A percentile compares a stretch with the other conserved stretches of the same genome.
These are phyloP conservation scores for Hemisphaericaspora xylofermentans DNA, from an alignment of 1,139 yeast genomes.

Conservation along the genomic window DNA sequence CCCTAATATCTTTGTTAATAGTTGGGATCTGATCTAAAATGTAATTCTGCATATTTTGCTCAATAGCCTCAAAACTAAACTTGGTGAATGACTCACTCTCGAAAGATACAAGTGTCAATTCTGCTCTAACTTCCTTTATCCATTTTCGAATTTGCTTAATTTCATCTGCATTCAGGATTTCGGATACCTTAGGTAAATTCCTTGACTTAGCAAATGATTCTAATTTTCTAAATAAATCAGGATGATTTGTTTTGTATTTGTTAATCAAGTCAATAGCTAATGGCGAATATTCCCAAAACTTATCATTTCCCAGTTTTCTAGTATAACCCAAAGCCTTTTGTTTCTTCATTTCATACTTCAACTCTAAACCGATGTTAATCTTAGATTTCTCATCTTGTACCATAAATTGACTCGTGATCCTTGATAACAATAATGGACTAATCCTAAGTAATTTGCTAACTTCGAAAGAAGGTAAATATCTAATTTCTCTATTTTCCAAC, in stretches of 20 bases:
- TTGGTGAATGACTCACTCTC: constrained; percentile 79
- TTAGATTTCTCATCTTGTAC: constrained; percentile 52
- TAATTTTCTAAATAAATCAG: constrained; percentile 54
- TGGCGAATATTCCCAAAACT: constrained; percentile 82
- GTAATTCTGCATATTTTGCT: constrained; percentile 55
- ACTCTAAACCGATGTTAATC: constrained; percentile 78
- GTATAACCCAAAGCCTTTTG: constrained; percentile 89
- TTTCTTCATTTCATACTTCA: constrained; percentile 78
- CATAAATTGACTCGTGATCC: constrained; percentile 71
- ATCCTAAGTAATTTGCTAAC: constrained; percentile 60
- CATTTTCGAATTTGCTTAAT: constrained; percentile 50
- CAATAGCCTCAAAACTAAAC: constrained; percentile 66
- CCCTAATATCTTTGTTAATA: constrained; percentile 60
- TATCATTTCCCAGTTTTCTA: constrained; percentile 48
- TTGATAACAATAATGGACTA: constrained; percentile 67
- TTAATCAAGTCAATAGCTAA: constrained; percentile 67
- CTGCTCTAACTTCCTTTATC: constrained; percentile 56
- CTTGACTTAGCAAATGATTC: constrained; percentile 12
- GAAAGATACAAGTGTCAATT: constrained; percentile 64
- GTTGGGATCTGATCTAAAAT: constrained; percentile 40
- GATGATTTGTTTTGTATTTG: constrained; percentile 62
- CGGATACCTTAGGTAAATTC: constrained; percentile 30
- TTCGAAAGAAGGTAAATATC: constrained; percentile 67
- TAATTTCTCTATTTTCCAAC: constrained; percentile 54
- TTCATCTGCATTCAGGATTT: constrained; percentile 28